phyloP scores from a whole-genome alignment of 2,329 filamentous ascomycete species.

The Neofusicoccum umdonicola region DNA sequence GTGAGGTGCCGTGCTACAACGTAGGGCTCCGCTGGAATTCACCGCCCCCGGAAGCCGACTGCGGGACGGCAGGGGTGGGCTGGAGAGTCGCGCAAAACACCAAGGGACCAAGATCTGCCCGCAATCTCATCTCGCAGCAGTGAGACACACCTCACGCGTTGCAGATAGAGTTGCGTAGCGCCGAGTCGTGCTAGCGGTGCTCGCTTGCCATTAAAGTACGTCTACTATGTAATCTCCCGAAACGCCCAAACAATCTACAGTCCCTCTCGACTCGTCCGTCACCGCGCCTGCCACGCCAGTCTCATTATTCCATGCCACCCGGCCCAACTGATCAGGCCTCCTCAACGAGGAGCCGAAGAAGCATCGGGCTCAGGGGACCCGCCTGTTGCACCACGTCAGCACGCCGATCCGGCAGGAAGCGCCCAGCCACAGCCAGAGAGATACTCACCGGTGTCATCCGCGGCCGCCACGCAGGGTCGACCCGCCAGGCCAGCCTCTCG shows the following conservation, averaged over 20 bases:
- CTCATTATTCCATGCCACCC: not conserved
- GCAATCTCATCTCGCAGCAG: not conserved
- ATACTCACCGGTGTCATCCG: constrained; percentile 35
- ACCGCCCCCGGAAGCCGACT: too few species aligned
- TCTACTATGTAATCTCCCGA: not conserved
- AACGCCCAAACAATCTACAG: not conserved
- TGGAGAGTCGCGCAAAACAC: not conserved
- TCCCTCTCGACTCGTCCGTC: too few species aligned
- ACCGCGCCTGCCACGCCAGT: not conserved
- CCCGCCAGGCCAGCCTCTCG: constrained; percentile 27
- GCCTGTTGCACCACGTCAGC: not conserved
- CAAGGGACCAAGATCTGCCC: too few species aligned
- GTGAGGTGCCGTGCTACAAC: too few species aligned
- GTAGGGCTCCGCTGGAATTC: not conserved
- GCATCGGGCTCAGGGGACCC: constrained; percentile 4
- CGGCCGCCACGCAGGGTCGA: constrained; percentile 33
- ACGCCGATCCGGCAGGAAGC: not conserved
- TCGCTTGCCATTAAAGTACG: not conserved
- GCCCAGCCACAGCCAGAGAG: not conserved
- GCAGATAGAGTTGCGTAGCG: not conserved
- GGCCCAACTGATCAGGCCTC: not conserved
- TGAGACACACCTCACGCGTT: not conserved
- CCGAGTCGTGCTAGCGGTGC: not conserved
- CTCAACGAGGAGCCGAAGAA: not conserved
- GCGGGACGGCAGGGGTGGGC: too few species aligned